Evolutionary conservation across 148 eudicot genomes (phyloP), one percentile per base, ranked within the genome.

Genomic region (Camellia granthamiana): DNA sequence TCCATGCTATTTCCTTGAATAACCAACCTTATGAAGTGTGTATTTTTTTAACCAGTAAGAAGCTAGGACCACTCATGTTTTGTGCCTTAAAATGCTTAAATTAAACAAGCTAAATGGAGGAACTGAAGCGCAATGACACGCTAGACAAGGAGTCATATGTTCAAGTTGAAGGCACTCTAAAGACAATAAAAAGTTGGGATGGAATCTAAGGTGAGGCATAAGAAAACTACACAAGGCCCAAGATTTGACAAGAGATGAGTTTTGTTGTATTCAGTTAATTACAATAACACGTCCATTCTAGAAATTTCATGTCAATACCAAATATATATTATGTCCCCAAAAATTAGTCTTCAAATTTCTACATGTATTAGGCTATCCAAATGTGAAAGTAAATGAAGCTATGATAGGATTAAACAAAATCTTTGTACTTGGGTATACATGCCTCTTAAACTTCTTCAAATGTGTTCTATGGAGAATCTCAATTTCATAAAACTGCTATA

Each of bases 401-500:
- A 47, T n/a, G 9, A 70, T 21, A 6, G 43, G 72, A 68, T 12
- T 68, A 41, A 1, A 19, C 49, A 43, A 68, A 68, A 41, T 68
- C 72, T 68, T 68, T 16, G 16, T 43, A 68, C 70, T 41, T 5
- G 46, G 70, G 15, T 67, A 67, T 13, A 38, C 15, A 47, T 42
- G 46, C 38, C 46, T 67, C n/a, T 14, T 15, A 21, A 67, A 67
- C 18, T 44, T 69, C 16, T 42, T 15, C 21, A 47, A 42, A 44
- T 18, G 38, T 70, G 56, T 47, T 55, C 19, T 47, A 23, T n/a
- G 74, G 38, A 47, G 10, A 70, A 47, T 21, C 56, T 70, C 54
- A 47, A 47, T 70, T 49, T 42, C 52, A 10, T 70, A 7, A 70
- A 70, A 70, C 38, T 46, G 74, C 74, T 70, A 70, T 70, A 47